Evolutionary conservation across 1,139 yeast species (phyloP), one percentile per base, ranked within the genome.

Genomic region (Kluyveromyces sp.): DNA sequence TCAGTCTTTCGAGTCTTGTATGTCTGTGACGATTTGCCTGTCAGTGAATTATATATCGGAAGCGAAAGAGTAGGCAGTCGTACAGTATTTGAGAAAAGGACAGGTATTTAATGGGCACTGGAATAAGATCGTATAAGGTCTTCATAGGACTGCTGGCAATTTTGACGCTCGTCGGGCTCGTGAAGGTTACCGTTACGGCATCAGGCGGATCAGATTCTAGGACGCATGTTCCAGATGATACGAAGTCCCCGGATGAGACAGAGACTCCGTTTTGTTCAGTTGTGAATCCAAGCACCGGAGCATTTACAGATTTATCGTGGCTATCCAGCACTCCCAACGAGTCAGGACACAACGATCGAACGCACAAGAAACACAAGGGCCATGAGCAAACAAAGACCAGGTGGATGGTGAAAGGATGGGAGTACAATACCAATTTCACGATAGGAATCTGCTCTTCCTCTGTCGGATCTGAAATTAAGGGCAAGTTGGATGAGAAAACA

Each of bases 321-420:
- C 47, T 61, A 17, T 55, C 63, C 1, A 44, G 57, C 9, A 56
- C 56, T 11, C 62, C 63, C 3, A 58, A 60, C 41, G 47, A 43
- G 18, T 40, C 43, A 3, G 20, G 13, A 19, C 12, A 33, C 36
- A 22, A 17, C 4, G n/a, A n/a, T n/a, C n/a, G n/a, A n/a, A 35
- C 39, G 17, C 34, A 42, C 15, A 39, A 25, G 8, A 29, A 35
- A n/a, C 43, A 40, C 13, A 45, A 40, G 31, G 39, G 29, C 22
- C 39, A 43, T 12, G 49, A 49, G 25, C 22, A 46, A 30, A 36
- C 45, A 17, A 51, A 53, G 45, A 49, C 56, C 11, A 52, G 58
- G 36, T 86, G 92, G 87, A 65, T 71, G 37, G 78, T 89, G 3
- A 73, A 73, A 48, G 94, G 94, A 0, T 74, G 73, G 57, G 94